Evolutionary conservation across 2,329 filamentous ascomycete species (phyloP).

Genomic region (Fusarium graminum): DNA sequence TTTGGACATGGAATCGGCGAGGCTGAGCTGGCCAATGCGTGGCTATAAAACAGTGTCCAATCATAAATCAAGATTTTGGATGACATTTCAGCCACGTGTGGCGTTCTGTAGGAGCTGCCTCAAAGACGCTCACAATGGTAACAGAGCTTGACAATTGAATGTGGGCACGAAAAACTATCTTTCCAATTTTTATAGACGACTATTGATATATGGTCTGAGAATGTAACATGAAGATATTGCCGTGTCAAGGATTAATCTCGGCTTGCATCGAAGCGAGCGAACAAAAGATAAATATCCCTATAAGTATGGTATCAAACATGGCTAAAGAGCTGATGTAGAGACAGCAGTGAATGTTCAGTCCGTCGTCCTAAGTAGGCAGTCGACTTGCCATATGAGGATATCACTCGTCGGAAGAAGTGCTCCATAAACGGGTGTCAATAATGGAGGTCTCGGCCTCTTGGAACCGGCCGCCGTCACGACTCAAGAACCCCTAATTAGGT

Average conservation of each 20-base stretch:
- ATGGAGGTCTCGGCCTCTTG: constrained; percentile 20
- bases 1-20: constrained; percentile 40
- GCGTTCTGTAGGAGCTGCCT: constrained; percentile 1
- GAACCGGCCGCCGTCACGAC: not conserved
- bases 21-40: constrained; percentile 41
- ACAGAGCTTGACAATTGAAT: not conserved
- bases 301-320: not conserved
- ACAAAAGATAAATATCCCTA: not conserved
- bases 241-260: too few species aligned
- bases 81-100: constrained; percentile 10
- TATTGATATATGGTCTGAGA: not conserved
- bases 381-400: not conserved
- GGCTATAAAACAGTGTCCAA: constrained; percentile 32
- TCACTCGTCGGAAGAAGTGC: not conserved
- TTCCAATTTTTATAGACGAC: not conserved
- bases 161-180: not conserved
- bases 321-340: not conserved
- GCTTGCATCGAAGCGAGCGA: not conserved
- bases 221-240: too few species aligned
- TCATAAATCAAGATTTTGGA: constrained; percentile 12
- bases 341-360: too few species aligned
- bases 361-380: too few species aligned
- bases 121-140: not conserved
- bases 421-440: constrained; percentile 8
- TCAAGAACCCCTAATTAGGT: not conserved